Evolutionary conservation across 495 filamentous ascomycete species (phyloP).

Genomic region (Aspergillus taichungensis): DNA sequence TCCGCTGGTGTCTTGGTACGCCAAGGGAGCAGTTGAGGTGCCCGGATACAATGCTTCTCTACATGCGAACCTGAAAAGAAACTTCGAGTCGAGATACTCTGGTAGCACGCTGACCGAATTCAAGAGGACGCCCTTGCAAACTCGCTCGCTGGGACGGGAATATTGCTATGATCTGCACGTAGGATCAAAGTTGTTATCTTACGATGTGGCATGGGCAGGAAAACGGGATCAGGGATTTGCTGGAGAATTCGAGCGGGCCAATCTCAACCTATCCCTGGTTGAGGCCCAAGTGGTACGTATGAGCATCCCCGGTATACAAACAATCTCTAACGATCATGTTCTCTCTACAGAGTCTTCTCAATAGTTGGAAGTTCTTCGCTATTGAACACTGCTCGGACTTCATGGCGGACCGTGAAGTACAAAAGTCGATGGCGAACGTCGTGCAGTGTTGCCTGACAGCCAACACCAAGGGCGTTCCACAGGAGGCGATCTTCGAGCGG

Average conservation of each 20-base stretch:
- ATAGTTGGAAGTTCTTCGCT: constrained; percentile 83
- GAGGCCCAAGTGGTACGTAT: constrained; percentile 79
- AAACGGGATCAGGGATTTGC: constrained; percentile 60
- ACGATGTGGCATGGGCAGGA: constrained; percentile 68
- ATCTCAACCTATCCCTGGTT: constrained; percentile 81
- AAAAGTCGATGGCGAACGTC: constrained; percentile 56
- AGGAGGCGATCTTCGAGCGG: constrained; percentile 63
- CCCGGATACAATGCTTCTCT: constrained; percentile 76
- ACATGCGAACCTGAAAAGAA: constrained; percentile 73
- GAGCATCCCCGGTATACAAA: background rate
- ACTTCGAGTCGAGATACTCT: constrained; percentile 68
- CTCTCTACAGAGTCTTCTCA: constrained; percentile 54
- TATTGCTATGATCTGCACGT: constrained; percentile 77
- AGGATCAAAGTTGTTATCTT: constrained; percentile 63
- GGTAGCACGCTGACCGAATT: constrained; percentile 64
- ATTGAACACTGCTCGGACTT: constrained; percentile 72
- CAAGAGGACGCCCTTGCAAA: constrained; percentile 59
- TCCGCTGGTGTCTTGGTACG: constrained; percentile 65
- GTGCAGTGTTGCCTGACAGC: constrained; percentile 62
- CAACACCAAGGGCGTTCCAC: constrained; percentile 55
- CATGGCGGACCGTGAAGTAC: constrained; percentile 50
- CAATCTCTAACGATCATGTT: constrained; percentile 1
- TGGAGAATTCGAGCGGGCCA: constrained; percentile 74
- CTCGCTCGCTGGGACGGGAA: constrained; percentile 53
- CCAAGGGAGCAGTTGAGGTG: constrained; percentile 62